Base-by-base conservation (phyloP, 306 rosid genomes). In the Quercus mongolica region DNA sequence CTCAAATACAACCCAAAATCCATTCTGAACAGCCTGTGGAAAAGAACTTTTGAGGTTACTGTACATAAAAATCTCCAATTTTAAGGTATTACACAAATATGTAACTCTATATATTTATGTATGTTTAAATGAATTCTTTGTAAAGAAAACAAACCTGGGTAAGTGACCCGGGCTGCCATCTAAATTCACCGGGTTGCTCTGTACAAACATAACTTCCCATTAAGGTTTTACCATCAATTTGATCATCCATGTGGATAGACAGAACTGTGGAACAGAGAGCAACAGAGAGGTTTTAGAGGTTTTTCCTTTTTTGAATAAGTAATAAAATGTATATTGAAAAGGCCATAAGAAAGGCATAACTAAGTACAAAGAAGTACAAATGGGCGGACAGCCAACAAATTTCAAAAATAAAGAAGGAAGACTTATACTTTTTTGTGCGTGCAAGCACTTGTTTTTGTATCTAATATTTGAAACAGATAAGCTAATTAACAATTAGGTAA, bases 81-180 rank as follows among this genome's bases (percentile, higher is more conserved):
- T 17, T 19, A 4, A 79, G 51, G 35, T 56, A 3, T 19, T 4
- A 74, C 54, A 70, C 17, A 74, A 59, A 71, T 49, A 64, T 58
- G 31, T 55, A 59, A 6, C 41, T 74, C 18, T 56, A 52, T 59
- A 15, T 18, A 52, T 41, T 10, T 12, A 25, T 31, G 56, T 35
- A 38, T 6, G 63, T 74, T 35, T 70, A 71, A 76, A 86, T 68
- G 71, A 49, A 41, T 79, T 38, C 58, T 71, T 20, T 70, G 9
- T 55, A 7, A 76, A 49, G 9, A 35, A 73, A 79, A 82, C 84
- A 74, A 80, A 94, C 99, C 97, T 94, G 99, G 25, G 95, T 90
- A 83, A 94, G 97, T 25, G 97, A 91, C 61, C 99, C 97, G 19
- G 94, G 99, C 85, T 94, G 99, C 99, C 99, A 94, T 86, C 89